Evolutionary conservation across 192 early-diverging fungal genomes (phyloP).

Genomic region (Dissophora ornata): DNA sequence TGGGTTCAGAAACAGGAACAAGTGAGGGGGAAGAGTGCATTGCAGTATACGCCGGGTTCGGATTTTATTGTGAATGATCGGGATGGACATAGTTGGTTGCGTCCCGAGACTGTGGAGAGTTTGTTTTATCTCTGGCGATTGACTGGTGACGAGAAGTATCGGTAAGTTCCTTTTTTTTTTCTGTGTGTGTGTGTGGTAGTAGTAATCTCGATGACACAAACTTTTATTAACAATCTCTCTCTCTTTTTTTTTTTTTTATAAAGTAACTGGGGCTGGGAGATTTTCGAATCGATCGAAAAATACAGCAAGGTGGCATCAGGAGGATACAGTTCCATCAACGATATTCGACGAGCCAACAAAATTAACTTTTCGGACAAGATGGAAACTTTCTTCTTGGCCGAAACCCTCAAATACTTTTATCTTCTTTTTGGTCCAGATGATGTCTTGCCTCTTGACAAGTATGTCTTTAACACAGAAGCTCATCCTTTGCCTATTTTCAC

Average conservation of each 20-base stretch:
- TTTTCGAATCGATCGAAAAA: constrained; percentile 85
- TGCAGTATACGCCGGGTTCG: constrained; percentile 37
- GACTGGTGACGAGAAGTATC: constrained; percentile 86
- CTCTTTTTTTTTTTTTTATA: background rate
- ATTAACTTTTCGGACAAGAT: constrained; percentile 53
- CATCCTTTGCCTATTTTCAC: constrained; percentile 72
- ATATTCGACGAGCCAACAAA: constrained; percentile 57
- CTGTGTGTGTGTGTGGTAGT: no score
- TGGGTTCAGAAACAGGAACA: constrained; percentile 65
- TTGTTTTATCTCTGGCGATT: constrained; percentile 86
- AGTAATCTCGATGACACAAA: no score
- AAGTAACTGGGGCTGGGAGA: constrained; percentile 83
- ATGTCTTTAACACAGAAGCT: constrained; percentile 88
- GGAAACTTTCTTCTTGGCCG: constrained; percentile 84
- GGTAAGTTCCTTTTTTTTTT: no score
- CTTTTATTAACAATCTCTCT: background rate
- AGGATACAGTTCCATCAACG: constrained; percentile 63
- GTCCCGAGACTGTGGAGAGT: constrained; percentile 90
- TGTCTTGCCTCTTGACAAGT: constrained; percentile 73
- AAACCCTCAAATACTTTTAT: constrained; percentile 90
- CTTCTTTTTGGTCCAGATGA: constrained; percentile 76
- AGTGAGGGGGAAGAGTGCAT: constrained; percentile 28
- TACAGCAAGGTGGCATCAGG: constrained; percentile 74
- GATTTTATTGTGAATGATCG: constrained; percentile 72
- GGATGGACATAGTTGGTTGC: constrained; percentile 79